Conservation (phyloP, 179 eudicot genomes). For the Gypsophila paniculata region DNA sequence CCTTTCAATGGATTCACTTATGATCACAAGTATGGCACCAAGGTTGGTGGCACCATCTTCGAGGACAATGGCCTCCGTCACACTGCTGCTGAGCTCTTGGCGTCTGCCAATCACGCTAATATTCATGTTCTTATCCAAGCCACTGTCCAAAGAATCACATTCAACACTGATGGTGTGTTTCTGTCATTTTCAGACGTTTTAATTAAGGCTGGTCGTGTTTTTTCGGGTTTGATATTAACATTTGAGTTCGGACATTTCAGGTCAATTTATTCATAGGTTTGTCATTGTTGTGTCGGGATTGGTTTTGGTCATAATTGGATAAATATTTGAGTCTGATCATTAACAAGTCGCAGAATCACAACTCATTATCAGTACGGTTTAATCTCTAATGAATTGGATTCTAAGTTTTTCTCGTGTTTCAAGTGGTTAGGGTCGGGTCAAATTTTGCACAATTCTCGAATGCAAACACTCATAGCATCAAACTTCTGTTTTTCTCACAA, state of each 20-base stretch:
- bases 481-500: neutral
- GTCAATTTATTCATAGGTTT: neutral
- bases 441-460: neutral
- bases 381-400: too few species aligned
- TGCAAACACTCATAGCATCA: neutral
- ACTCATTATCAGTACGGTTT: too few species aligned
- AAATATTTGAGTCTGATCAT: too few species aligned
- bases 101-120: constrained; percentile 57
- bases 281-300: too few species aligned
- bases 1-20: constrained; percentile 86
- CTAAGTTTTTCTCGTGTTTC: neutral
- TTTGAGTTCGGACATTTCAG: too few species aligned
- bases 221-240: neutral
- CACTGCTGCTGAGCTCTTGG: constrained; percentile 82
- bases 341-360: too few species aligned
- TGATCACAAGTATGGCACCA: constrained; percentile 85
- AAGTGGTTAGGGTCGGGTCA: neutral
- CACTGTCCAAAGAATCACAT: constrained; percentile 59
- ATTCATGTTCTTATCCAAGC: constrained; percentile 70
- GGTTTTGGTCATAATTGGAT: too few species aligned
- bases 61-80: constrained; percentile 66
- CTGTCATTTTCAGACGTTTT: neutral
- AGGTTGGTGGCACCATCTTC: constrained; percentile 90
- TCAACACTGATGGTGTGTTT: constrained; percentile 48
- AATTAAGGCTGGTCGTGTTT: neutral